A percentile compares a stretch with the other conserved stretches of the same genome.
Conservation (phyloP, 257 asterid genomes). For the Ilex aquifolium region DNA sequence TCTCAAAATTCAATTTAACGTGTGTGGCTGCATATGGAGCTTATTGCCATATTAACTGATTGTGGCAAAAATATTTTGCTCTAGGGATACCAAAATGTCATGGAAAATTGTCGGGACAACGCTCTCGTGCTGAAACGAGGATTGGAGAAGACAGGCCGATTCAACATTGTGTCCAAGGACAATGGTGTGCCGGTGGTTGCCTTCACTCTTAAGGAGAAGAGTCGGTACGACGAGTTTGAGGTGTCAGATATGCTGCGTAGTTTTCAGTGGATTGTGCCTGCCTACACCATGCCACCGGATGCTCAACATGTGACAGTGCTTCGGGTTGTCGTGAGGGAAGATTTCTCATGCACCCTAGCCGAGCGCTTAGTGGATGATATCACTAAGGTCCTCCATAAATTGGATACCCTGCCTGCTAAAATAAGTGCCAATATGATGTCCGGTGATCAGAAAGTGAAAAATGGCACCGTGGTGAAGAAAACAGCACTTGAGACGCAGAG, state of each 20-base stretch:
- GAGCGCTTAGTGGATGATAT: slow-evolving; percentile 25
- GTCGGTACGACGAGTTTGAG: slow-evolving; percentile 23
- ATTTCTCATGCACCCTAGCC: slow-evolving; percentile 24
- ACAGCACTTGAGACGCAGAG: slow-evolving; percentile 18
- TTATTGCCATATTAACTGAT: too few species aligned
- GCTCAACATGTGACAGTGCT: slow-evolving; percentile 25
- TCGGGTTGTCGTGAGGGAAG: slow-evolving; percentile 12
- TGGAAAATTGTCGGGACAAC: slow-evolving; percentile 31
- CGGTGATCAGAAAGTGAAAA: slow-evolving; percentile 1
- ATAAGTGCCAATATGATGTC: not conserved
- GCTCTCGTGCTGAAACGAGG: slow-evolving; percentile 25
- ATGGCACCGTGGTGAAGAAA: slow-evolving; percentile 12
- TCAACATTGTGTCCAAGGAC: slow-evolving; percentile 28
- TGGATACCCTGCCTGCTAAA: slow-evolving; percentile 19
- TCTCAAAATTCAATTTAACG: too few species aligned
- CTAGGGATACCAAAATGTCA: slow-evolving; percentile 26
- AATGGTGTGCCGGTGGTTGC: slow-evolving; percentile 33
- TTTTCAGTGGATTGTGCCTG: slow-evolving; percentile 17
- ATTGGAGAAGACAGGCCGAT: slow-evolving; percentile 25
- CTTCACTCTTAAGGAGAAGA: slow-evolving; percentile 29
- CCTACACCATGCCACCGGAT: slow-evolving; percentile 24
- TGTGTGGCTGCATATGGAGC: too few species aligned
- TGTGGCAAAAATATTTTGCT: too few species aligned
- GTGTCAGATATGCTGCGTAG: slow-evolving; percentile 23
- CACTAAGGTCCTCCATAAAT: slow-evolving; percentile 19